phyloP scores from a whole-genome alignment of 371 early-diverging fungal species.

The Lichtheimia ornata region DNA sequence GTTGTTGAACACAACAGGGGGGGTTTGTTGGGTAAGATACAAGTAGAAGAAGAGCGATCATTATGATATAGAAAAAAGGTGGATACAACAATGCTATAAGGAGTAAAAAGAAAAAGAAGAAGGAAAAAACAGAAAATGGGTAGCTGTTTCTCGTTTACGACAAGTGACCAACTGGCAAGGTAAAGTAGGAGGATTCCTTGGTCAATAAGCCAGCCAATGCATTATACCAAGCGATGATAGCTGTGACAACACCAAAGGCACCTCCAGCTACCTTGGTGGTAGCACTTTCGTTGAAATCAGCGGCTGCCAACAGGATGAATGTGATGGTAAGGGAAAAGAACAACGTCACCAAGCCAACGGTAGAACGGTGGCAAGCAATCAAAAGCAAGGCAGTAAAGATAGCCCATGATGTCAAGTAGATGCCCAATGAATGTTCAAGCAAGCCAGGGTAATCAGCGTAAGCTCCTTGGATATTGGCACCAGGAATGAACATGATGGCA shows the following conservation, averaged over 20 bases:
- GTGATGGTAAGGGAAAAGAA: conserved; percentile 69
- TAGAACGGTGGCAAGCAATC: conserved; percentile 69
- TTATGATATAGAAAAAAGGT: neutral
- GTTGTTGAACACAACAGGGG: neutral
- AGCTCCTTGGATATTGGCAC: conserved; percentile 48
- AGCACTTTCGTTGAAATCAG: conserved; percentile 35
- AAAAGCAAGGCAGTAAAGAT: conserved; percentile 71
- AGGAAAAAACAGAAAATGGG: neutral
- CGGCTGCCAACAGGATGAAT: conserved; percentile 62
- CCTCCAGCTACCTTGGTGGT: conserved; percentile 59
- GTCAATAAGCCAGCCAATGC: conserved; percentile 68
- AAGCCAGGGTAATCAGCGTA: conserved; percentile 39
- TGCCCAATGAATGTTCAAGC: conserved; percentile 64
- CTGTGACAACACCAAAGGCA: conserved; percentile 67
- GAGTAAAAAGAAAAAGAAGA: neutral
- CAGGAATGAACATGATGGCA: conserved; percentile 62
- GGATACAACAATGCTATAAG: neutral
- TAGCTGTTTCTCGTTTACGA: neutral
- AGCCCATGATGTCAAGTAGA: conserved; percentile 70
- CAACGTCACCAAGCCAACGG: conserved; percentile 58
- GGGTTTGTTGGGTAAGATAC: neutral
- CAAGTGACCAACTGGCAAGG: conserved; percentile 53
- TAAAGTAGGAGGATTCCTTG: conserved; percentile 57
- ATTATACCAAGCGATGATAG: conserved; percentile 75
- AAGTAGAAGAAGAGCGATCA: neutral